A percentile compares a stretch with the other conserved stretches of the same genome.
Evolutionary conservation across 2,329 filamentous ascomycete genomes (phyloP).

Genomic region (Xylariaceae sp.): DNA sequence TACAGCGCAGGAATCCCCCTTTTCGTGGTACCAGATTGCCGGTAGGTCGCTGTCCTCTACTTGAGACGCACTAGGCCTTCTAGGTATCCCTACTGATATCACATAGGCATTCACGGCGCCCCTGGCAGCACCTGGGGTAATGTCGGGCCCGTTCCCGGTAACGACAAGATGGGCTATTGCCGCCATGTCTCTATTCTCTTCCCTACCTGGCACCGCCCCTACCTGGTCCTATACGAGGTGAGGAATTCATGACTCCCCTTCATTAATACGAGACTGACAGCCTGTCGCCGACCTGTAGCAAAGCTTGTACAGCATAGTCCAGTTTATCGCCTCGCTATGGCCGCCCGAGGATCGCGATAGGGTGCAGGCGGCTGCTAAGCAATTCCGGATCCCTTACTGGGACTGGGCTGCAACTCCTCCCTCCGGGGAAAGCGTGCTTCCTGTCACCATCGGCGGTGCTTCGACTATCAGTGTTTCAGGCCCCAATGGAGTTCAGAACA

Average conservation of each 20-base stretch:
- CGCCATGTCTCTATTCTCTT: constrained; percentile 71
- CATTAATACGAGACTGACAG: no score
- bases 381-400: constrained; percentile 55
- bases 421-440: constrained; percentile 41
- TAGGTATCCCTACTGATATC: constrained; percentile 15
- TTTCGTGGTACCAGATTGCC: constrained; percentile 75
- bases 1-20: constrained; percentile 53
- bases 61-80: no score
- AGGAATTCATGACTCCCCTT: no score
- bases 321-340: constrained; percentile 30
- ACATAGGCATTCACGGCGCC: constrained; percentile 70
- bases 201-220: constrained; percentile 78
- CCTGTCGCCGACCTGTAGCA: constrained; percentile 32
- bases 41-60: constrained; percentile 40
- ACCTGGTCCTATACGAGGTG: constrained; percentile 59
- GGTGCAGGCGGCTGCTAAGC: constrained; percentile 46
- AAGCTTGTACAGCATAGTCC: constrained; percentile 30
- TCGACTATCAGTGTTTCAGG: constrained; percentile 45
- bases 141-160: constrained; percentile 45
- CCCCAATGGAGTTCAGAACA: constrained; percentile 49
- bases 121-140: constrained; percentile 55
- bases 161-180: constrained; percentile 64
- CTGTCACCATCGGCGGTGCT: constrained; percentile 42
- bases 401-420: constrained; percentile 51
- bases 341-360: constrained; percentile 40